Evolutionary conservation across 305 asterid species (phyloP).

Genomic region (Caryopteris hybrid): DNA sequence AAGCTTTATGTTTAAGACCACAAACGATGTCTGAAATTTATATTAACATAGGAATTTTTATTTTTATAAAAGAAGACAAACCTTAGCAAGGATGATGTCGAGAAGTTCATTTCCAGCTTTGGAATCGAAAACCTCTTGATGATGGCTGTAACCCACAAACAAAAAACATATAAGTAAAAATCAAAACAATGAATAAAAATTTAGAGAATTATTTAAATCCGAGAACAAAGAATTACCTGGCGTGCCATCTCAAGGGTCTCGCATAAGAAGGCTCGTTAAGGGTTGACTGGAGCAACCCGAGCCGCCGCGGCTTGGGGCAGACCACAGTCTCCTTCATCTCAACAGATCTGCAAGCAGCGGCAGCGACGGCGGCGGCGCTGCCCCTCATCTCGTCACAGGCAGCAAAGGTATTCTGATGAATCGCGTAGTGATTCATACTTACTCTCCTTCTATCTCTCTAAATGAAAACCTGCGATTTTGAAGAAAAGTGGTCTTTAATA

Average conservation of each 20-base stretch:
- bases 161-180: neutral
- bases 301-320: conserved; percentile 85
- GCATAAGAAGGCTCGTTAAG: conserved; percentile 35
- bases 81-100: conserved; percentile 86
- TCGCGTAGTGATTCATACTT: conserved; percentile 56
- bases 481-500: neutral
- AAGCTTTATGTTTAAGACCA: no score
- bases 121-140: conserved; percentile 68
- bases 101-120: conserved; percentile 83
- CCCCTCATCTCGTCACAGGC: conserved; percentile 59
- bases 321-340: conserved; percentile 52
- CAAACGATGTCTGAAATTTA: no score
- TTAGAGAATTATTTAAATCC: no score
- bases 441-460: neutral
- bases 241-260: conserved; percentile 62
- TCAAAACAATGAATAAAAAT: no score
- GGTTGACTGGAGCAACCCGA: conserved; percentile 50
- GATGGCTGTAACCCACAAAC: conserved; percentile 47
- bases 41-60: neutral
- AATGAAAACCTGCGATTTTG: conserved; percentile 10
- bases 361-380: conserved; percentile 24
- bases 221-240: conserved; percentile 51
- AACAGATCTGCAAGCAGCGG: conserved; percentile 21
- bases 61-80: neutral
- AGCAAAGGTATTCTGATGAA: conserved; percentile 46